Evolutionary conservation across 208 protist genomes (phyloP).

Genomic region (Crithidia mellificae): DNA sequence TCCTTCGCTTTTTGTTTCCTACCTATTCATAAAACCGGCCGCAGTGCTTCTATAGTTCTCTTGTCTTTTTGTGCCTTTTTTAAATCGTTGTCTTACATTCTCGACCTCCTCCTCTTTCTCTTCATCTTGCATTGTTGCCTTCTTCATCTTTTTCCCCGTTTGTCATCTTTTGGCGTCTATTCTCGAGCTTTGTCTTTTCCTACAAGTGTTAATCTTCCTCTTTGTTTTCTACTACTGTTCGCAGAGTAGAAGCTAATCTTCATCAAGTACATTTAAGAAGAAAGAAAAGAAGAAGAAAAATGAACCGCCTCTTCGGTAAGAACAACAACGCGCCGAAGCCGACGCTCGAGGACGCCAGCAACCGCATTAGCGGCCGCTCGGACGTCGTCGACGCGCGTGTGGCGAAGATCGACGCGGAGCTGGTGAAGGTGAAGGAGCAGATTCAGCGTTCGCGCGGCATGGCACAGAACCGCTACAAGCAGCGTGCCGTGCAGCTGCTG

Average conservation of each 20-base stretch:
- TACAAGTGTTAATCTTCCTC: no score
- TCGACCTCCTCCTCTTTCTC: neutral
- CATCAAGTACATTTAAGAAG: no score
- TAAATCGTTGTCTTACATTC: no score
- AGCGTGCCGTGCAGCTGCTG: slow-evolving; percentile 88
- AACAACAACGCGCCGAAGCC: slow-evolving; percentile 65
- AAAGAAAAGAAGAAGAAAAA: slow-evolving; percentile 21
- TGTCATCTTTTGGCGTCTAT: no score
- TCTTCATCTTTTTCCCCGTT: neutral
- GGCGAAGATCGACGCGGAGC: slow-evolving; percentile 86
- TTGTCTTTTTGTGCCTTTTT: no score
- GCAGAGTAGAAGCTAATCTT: no score
- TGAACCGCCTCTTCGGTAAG: slow-evolving; percentile 92
- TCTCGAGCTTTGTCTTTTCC: no score
- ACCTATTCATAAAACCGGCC: no score
- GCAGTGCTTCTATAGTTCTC: no score
- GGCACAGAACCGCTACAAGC: slow-evolving; percentile 87
- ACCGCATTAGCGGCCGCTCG: slow-evolving; percentile 64
- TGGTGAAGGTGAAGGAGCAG: slow-evolving; percentile 80
- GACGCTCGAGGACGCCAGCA: slow-evolving; percentile 85
- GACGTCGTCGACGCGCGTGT: slow-evolving; percentile 83
- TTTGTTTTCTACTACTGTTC: neutral
- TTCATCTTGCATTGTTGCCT: neutral
- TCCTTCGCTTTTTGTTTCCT: no score
- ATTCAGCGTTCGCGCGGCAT: slow-evolving; percentile 74